A percentile compares a stretch with the other conserved stretches of the same genome.
These are phyloP conservation scores for Rhododendron williamsianum DNA, from an alignment of 148 eudicot species.

Conservation along the genomic window DNA sequence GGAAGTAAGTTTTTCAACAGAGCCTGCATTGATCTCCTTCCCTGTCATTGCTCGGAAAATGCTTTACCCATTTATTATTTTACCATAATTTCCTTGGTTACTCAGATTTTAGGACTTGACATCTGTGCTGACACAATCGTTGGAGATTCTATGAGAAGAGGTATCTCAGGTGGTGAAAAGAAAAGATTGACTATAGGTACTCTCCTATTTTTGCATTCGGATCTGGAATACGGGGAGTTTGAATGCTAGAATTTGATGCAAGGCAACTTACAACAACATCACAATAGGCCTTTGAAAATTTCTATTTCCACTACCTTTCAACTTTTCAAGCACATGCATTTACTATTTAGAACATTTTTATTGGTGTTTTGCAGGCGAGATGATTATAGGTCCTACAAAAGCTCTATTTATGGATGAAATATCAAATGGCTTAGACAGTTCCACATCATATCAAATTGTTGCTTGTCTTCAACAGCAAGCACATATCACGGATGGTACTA, in stretches of 20 bases:
- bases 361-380: slow-evolving; percentile 49
- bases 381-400: slow-evolving; percentile 78
- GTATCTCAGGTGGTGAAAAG: slow-evolving; percentile 85
- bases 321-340: neutral
- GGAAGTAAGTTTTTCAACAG: slow-evolving; percentile 39
- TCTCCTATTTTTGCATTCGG: neutral
- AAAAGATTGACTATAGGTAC: slow-evolving; percentile 75
- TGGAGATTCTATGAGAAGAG: slow-evolving; percentile 80
- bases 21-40: neutral
- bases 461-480: slow-evolving; percentile 61
- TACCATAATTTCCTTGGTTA: neutral
- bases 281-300: neutral
- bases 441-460: slow-evolving; percentile 73
- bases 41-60: neutral
- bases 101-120: slow-evolving; percentile 78
- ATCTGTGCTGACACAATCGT: slow-evolving; percentile 62
- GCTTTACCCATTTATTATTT: slow-evolving; percentile 3
- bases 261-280: neutral
- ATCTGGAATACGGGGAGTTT: neutral
- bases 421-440: slow-evolving; percentile 88
- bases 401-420: slow-evolving; percentile 87
- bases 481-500: slow-evolving; percentile 63
- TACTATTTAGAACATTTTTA: neutral
- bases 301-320: neutral
- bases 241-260: neutral